These are phyloP conservation scores for Catharanthus roseus DNA, from an alignment of 257 asterid genomes.

Conservation along the genomic window DNA sequence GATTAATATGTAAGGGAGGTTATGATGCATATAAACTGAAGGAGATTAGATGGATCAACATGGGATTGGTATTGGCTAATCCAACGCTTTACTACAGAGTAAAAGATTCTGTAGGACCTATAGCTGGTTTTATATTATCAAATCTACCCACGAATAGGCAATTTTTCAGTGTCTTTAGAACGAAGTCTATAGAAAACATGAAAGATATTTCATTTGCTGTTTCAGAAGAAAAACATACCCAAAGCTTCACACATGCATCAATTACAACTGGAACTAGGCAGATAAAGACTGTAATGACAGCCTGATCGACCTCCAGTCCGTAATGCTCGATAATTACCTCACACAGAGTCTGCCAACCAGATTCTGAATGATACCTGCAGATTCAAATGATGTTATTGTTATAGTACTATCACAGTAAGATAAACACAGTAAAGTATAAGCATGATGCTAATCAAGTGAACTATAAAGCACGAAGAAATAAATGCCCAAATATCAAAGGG, in stretches of 20 bases:
- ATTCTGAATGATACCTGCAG: conserved; percentile 91
- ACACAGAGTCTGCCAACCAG: conserved; percentile 84
- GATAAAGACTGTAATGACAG: conserved; percentile 62
- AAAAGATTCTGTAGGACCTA: no score
- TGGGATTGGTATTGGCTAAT: no score
- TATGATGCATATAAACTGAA: no score
- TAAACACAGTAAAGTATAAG: neutral
- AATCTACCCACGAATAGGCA: neutral
- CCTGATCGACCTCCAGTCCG: conserved; percentile 71
- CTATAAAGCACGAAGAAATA: no score
- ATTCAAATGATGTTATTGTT: neutral
- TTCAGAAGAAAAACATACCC: conserved; percentile 56
- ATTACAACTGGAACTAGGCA: conserved; percentile 69
- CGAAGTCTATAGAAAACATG: neutral
- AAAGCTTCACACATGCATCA: conserved; percentile 88
- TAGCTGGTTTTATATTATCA: neutral
- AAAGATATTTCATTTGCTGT: neutral
- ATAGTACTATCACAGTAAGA: neutral
- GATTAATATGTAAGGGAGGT: no score
- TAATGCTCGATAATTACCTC: conserved; percentile 78
- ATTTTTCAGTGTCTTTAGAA: neutral
- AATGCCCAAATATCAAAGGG: no score
- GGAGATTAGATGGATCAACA: no score
- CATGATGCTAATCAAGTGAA: neutral
- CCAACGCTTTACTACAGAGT: no score